phyloP scores from a whole-genome alignment of 1,284 basidiomycete species.

The Fereydounia khargensis region DNA sequence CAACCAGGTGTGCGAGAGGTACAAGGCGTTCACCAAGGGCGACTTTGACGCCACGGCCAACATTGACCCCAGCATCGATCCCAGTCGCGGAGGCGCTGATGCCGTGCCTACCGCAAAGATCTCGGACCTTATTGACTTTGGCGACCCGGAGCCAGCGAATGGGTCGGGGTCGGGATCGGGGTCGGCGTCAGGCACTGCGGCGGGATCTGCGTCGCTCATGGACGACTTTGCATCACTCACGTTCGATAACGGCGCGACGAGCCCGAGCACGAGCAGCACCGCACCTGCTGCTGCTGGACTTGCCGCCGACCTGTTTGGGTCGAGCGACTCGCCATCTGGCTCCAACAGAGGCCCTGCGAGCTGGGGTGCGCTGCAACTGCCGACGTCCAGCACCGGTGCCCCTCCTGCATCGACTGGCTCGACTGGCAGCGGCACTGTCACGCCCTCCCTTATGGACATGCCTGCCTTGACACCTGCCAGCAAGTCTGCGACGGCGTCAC shows the following conservation, averaged over 20 bases:
- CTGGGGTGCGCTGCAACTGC: slow-evolving; percentile 45
- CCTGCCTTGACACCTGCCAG: slow-evolving; percentile 12
- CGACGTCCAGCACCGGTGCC: slow-evolving; percentile 20
- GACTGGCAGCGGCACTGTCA: background rate
- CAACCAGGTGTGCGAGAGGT: slow-evolving; percentile 84
- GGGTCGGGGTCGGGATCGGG: background rate
- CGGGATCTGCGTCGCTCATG: slow-evolving; percentile 13
- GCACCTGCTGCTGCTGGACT: slow-evolving; percentile 13
- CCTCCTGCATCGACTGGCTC: slow-evolving; percentile 1
- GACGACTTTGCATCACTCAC: slow-evolving; percentile 52
- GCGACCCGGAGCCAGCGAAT: slow-evolving; percentile 16
- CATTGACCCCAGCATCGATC: slow-evolving; percentile 59
- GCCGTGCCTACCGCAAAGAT: slow-evolving; percentile 52
- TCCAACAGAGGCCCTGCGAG: slow-evolving; percentile 19
- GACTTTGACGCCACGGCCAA: slow-evolving; percentile 72
- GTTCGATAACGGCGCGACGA: slow-evolving; percentile 17
- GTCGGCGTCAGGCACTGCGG: background rate
- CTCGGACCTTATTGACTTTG: slow-evolving; percentile 52
- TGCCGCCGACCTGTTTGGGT: slow-evolving; percentile 23
- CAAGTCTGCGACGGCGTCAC: slow-evolving; percentile 1
- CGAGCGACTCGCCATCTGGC: background rate
- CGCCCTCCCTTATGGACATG: slow-evolving; percentile 2
- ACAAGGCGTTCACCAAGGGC: slow-evolving; percentile 86
- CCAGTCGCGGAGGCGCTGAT: slow-evolving; percentile 40
- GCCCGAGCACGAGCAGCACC: background rate